Evolutionary conservation across 83 land plant species (phyloP).

Genomic region (Thuja plicata): DNA sequence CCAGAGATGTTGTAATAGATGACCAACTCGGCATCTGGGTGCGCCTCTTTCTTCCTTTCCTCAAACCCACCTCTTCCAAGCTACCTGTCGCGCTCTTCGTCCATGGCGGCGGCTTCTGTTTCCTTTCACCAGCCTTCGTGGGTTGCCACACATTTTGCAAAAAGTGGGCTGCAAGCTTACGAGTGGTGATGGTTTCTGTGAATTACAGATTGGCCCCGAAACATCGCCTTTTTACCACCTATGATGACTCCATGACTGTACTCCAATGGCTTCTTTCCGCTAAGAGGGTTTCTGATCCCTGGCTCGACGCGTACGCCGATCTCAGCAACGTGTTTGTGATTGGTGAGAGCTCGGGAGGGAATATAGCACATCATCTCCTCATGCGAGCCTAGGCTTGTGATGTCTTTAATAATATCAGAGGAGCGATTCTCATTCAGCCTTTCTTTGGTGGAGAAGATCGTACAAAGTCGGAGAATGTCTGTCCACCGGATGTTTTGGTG

Average conservation of each 20-base stretch:
- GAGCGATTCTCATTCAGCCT: not conserved
- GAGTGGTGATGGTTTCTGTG: conserved; percentile 22
- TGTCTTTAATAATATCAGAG: not conserved
- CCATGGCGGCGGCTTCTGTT: conserved; percentile 32
- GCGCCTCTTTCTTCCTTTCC: not conserved
- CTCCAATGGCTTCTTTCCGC: conserved; percentile 15
- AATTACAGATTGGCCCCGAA: conserved; percentile 33
- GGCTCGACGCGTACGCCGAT: conserved; percentile 16
- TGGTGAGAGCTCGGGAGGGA: conserved; percentile 36
- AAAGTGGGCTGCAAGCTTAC: conserved; percentile 20
- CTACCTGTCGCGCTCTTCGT: conserved; percentile 22
- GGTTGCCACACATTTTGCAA: conserved; percentile 1
- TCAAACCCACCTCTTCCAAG: not conserved
- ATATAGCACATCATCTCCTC: conserved; percentile 26
- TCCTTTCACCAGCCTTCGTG: not conserved
- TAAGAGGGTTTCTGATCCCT: conserved; percentile 9
- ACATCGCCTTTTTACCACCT: conserved; percentile 21
- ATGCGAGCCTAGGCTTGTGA: not conserved
- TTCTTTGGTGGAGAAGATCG: not conserved
- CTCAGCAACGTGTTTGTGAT: conserved; percentile 16
- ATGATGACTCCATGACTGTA: conserved; percentile 21
- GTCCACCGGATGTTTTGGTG: not conserved
- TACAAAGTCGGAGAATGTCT: not conserved
- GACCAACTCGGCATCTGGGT: not conserved
- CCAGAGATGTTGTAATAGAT: not conserved